A percentile compares a stretch with the other conserved stretches of the same genome.
Conservation (phyloP, 495 filamentous ascomycete species). For the Neurospora terricola region DNA sequence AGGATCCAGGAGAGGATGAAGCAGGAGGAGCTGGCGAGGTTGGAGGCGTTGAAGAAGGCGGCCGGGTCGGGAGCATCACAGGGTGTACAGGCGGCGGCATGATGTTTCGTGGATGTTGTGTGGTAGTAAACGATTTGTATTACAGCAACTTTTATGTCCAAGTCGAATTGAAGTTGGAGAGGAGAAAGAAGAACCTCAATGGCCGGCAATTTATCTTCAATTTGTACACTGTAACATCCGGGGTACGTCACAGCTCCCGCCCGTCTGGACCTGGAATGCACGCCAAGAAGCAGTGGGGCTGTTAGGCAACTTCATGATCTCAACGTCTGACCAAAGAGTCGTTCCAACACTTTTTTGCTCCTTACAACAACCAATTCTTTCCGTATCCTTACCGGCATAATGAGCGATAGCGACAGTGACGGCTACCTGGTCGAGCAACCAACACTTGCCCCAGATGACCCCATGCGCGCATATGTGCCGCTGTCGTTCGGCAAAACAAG, state of each 20-base stretch:
- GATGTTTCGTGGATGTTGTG: not conserved
- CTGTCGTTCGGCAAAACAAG: slow-evolving; percentile 78
- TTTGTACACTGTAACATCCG: not conserved
- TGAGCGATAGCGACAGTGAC: slow-evolving; percentile 56
- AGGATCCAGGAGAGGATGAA: slow-evolving; percentile 41
- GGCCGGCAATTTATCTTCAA: not conserved
- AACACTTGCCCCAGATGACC: slow-evolving; percentile 51
- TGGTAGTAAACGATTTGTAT: not conserved
- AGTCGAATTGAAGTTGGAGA: not conserved
- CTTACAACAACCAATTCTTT: not conserved
- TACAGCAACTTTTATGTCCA: not conserved
- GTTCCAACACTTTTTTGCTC: not conserved
- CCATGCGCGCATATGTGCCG: slow-evolving; percentile 73
- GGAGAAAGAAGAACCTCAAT: not conserved
- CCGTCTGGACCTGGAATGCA: not conserved
- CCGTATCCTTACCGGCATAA: slow-evolving; percentile 8
- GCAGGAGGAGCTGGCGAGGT: slow-evolving; percentile 31
- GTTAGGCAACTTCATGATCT: not conserved
- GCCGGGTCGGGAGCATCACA: not conserved
- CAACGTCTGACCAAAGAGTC: not conserved
- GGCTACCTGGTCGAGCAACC: slow-evolving; percentile 47
- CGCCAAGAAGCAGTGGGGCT: not conserved
- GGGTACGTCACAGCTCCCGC: slow-evolving; percentile 1
- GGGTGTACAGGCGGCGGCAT: not conserved
- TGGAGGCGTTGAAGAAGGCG: slow-evolving; percentile 18